These are phyloP conservation scores for cucumber (Cucumis sativus) DNA, from an alignment of 306 rosid species.

Conservation along the genomic window DNA sequence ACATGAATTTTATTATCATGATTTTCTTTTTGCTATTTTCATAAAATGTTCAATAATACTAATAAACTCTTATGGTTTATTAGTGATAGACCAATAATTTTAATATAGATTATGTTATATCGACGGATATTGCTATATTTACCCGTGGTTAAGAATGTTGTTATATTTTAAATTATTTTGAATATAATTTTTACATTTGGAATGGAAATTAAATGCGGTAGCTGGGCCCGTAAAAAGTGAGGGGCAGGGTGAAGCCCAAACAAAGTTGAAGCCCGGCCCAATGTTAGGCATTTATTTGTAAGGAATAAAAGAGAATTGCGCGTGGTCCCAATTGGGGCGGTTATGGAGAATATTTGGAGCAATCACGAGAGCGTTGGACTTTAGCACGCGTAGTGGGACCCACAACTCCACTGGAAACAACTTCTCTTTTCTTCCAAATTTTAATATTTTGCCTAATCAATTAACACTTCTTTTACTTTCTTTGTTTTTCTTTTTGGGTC, in stretches of 20 bases:
- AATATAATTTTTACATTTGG: no score
- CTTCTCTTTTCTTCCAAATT: not conserved
- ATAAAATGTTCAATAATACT: no score
- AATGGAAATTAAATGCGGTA: not conserved
- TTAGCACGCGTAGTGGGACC: not conserved
- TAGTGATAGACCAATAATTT: no score
- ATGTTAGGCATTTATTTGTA: not conserved
- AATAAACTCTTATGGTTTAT: no score
- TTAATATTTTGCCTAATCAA: not conserved
- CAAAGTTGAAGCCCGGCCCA: not conserved
- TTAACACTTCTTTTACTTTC: not conserved
- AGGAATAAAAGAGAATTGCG: not conserved
- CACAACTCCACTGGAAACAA: not conserved
- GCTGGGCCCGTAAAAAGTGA: not conserved
- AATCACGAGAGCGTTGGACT: constrained; percentile 1
- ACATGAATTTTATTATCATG: no score
- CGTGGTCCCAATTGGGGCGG: not conserved
- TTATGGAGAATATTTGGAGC: not conserved
- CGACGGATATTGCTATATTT: no score
- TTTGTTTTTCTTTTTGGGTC: not conserved
- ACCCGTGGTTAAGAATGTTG: no score
- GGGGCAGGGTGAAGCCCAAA: not conserved
- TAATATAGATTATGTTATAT: no score
- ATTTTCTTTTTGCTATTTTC: no score
- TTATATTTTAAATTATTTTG: no score